A percentile compares a stretch with the other conserved stretches of the same genome.
phyloP scores from a whole-genome alignment of 2,329 filamentous ascomycete species.

The Colletotrichum caudatum region DNA sequence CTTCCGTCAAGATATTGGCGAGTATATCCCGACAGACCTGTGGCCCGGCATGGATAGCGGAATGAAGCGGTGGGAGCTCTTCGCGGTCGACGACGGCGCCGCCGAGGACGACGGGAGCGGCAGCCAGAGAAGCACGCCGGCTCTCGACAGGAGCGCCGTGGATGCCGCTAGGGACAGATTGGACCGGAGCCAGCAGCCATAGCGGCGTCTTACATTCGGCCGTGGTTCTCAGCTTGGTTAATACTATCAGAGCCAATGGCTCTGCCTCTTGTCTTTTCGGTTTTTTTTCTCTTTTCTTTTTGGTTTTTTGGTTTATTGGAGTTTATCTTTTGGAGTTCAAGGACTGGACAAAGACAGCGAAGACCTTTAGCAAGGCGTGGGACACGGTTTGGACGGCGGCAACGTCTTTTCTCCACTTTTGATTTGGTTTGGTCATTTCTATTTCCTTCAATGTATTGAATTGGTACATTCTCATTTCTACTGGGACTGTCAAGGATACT shows the following conservation, averaged over 20 bases:
- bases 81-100: constrained; percentile 52
- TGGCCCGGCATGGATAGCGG: constrained; percentile 81
- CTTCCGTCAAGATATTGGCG: constrained; percentile 85
- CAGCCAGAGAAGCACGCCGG: constrained; percentile 45
- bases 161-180: constrained; percentile 46
- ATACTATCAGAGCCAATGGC: not conserved
- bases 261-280: not conserved
- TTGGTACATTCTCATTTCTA: not conserved
- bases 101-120: constrained; percentile 34
- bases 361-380: constrained; percentile 7
- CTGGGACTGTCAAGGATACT: not conserved
- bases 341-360: constrained; percentile 1
- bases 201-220: not conserved
- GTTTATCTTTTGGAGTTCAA: not conserved
- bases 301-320: not conserved
- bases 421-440: constrained; percentile 1
- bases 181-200: constrained; percentile 39
- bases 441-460: constrained; percentile 1
- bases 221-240: not conserved
- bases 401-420: not conserved
- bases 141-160: constrained; percentile 48
- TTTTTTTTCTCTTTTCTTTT: not conserved
- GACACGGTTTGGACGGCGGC: not conserved
- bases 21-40: constrained; percentile 87
- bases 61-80: constrained; percentile 64